Percentiles rank a stretch among this genome's conserved stretches.
Conservation (phyloP, 495 filamentous ascomycete genomes). For the Amphirosellinia nigrospora region DNA sequence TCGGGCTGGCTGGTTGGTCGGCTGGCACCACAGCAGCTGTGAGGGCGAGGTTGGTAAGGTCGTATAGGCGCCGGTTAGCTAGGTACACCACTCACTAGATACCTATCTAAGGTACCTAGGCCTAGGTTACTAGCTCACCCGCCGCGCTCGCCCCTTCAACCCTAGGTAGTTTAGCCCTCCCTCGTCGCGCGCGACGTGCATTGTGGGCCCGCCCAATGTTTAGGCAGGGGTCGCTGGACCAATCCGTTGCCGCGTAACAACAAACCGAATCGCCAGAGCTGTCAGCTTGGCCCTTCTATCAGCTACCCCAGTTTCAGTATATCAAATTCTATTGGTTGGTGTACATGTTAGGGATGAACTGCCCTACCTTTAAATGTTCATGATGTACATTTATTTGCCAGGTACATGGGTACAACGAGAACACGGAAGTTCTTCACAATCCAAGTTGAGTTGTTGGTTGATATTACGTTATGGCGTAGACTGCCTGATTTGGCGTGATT, state of each 20-base stretch:
- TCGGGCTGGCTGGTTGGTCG: conserved; percentile 23
- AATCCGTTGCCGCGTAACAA: conserved; percentile 23
- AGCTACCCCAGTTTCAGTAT: conserved; percentile 18
- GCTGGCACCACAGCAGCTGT: not conserved
- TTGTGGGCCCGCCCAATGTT: conserved; percentile 21
- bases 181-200: conserved; percentile 23
- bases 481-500: not conserved
- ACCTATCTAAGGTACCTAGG: too few species aligned
- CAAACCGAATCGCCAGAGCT: not conserved
- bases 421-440: too few species aligned
- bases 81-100: not conserved
- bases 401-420: too few species aligned
- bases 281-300: conserved; percentile 9
- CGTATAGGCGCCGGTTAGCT: conserved; percentile 11
- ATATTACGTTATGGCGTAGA: not conserved
- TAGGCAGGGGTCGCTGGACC: not conserved
- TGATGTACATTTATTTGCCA: too few species aligned
- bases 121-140: not conserved
- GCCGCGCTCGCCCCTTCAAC: not conserved
- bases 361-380: too few species aligned
- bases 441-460: too few species aligned
- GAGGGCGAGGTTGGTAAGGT: conserved; percentile 20
- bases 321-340: conserved; percentile 14
- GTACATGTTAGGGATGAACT: not conserved
- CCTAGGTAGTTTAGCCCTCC: not conserved